Percentiles rank a stretch among this genome's conserved stretches.
Conservation (phyloP, 495 filamentous ascomycete species). For the Neurospora sp. region DNA sequence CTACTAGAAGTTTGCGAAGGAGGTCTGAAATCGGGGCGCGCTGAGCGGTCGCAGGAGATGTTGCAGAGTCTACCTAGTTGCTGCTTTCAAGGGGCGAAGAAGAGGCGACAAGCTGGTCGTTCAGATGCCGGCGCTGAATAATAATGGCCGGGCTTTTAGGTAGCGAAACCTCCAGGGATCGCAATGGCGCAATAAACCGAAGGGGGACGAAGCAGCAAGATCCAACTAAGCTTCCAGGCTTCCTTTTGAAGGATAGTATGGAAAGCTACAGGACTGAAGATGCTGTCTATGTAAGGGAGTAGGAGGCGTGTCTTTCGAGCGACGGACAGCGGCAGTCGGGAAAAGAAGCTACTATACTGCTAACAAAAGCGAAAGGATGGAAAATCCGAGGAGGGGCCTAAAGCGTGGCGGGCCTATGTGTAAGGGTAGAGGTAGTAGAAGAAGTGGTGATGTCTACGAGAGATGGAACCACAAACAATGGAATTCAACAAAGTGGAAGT, state of each 20-base stretch:
- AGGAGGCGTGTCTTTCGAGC: background rate
- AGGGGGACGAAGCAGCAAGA: background rate
- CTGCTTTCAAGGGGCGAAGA: background rate
- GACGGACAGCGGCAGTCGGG: background rate
- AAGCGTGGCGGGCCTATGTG: background rate
- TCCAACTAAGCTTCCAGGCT: background rate
- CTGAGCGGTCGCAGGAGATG: background rate
- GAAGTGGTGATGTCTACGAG: background rate
- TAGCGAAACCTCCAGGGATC: background rate
- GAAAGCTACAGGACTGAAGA: background rate
- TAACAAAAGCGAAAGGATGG: background rate
- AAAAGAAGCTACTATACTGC: background rate
- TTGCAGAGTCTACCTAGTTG: background rate
- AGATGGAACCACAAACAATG: background rate
- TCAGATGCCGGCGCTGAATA: constrained; percentile 24
- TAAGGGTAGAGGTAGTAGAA: background rate
- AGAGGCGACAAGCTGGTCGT: constrained; percentile 1
- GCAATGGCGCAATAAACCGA: background rate
- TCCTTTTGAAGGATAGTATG: background rate
- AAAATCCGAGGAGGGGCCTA: background rate
- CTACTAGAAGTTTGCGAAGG: background rate
- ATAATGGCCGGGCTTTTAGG: constrained; percentile 25
- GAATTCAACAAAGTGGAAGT: background rate
- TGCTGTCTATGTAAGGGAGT: background rate
- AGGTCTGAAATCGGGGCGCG: background rate